These are phyloP conservation scores for Xylariales sp. DNA, from an alignment of 2,329 filamentous ascomycete genomes.

Conservation along the genomic window DNA sequence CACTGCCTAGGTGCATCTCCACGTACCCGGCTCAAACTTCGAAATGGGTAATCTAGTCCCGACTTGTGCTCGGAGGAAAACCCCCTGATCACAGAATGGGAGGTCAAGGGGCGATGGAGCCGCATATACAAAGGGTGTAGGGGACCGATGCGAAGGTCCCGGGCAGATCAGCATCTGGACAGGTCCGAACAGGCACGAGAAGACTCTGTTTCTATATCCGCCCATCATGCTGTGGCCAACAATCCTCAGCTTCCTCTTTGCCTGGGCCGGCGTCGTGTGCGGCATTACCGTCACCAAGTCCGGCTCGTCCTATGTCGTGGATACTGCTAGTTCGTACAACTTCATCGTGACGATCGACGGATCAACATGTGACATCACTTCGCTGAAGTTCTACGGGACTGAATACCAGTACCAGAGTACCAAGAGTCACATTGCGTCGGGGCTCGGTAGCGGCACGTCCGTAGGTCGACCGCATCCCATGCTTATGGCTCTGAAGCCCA, in stretches of 20 bases:
- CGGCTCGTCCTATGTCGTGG: conserved; percentile 43
- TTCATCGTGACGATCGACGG: conserved; percentile 46
- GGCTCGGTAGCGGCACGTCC: conserved; percentile 56
- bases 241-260: conserved; percentile 38
- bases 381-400: conserved; percentile 60
- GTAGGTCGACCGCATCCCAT: conserved; percentile 52
- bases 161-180: conserved; percentile 23
- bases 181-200: conserved; percentile 10
- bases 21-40: conserved; percentile 9
- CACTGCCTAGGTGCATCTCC: conserved; percentile 4
- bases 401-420: conserved; percentile 62
- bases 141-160: conserved; percentile 4
- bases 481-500: conserved; percentile 39
- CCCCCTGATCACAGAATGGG: conserved; percentile 16
- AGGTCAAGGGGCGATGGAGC: conserved; percentile 13
- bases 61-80: conserved; percentile 33
- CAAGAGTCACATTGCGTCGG: conserved; percentile 64
- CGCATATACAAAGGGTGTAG: conserved; percentile 31
- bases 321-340: conserved; percentile 46
- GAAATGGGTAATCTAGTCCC: conserved; percentile 27
- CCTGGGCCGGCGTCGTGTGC: conserved; percentile 41
- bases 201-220: conserved; percentile 22
- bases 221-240: conserved; percentile 39
- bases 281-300: conserved; percentile 45
- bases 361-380: conserved; percentile 65